Conservation (phyloP, 805 yeast species). For the Wickerhamiella azymoides region DNA sequence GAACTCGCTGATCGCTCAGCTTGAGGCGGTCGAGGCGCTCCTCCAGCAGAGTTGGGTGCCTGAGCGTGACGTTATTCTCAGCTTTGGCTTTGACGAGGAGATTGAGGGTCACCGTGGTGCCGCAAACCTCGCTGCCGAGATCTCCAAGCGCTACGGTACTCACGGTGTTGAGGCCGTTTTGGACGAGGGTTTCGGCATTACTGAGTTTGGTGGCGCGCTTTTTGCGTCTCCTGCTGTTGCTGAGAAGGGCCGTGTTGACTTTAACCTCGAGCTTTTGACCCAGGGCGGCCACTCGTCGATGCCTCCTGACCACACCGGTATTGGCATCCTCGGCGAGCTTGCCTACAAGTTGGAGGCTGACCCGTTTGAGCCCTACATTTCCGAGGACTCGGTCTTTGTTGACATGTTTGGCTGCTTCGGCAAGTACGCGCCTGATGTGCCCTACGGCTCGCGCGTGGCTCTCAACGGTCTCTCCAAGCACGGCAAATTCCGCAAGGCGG, state of each 20-base stretch:
- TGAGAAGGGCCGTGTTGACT: slow-evolving; percentile 48
- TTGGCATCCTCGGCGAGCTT: slow-evolving; percentile 57
- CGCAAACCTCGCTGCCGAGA: slow-evolving; percentile 30
- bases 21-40: slow-evolving; percentile 50
- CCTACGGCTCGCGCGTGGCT: neutral
- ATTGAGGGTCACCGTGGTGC: slow-evolving; percentile 56
- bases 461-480: slow-evolving; percentile 1
- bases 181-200: slow-evolving; percentile 51
- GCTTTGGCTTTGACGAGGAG: slow-evolving; percentile 70
- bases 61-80: slow-evolving; percentile 41
- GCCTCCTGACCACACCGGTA: slow-evolving; percentile 71
- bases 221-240: slow-evolving; percentile 45
- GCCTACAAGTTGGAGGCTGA: slow-evolving; percentile 42
- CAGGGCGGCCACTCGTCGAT: slow-evolving; percentile 71
- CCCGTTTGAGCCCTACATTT: slow-evolving; percentile 37
- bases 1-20: slow-evolving; percentile 40
- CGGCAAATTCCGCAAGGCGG: slow-evolving; percentile 1
- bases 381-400: slow-evolving; percentile 44
- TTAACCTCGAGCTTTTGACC: slow-evolving; percentile 36
- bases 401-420: slow-evolving; percentile 50
- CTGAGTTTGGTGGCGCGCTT: slow-evolving; percentile 32
- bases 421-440: neutral
- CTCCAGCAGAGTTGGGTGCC: slow-evolving; percentile 38
- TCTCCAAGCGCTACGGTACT: slow-evolving; percentile 44
- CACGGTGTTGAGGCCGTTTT: slow-evolving; percentile 47